Base-by-base conservation (phyloP, 352 stramenopile species). In the Pythium folliculosum region DNA sequence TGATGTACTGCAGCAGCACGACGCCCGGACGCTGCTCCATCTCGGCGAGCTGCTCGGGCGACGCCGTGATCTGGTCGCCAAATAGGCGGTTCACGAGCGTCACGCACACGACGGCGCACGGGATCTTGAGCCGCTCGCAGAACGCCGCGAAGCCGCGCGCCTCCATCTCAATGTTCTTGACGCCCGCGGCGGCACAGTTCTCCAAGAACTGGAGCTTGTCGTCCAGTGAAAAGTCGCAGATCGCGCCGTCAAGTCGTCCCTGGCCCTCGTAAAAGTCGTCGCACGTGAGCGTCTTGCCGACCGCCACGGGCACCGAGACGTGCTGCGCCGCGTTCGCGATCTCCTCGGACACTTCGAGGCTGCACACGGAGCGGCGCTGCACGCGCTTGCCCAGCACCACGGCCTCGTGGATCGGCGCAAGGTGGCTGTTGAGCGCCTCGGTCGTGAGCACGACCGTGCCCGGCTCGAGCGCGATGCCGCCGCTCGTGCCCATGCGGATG, bases 131-230 rank as follows among this genome's bases (percentile, higher is more conserved):
- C 69, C 86, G 86, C 73, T 91, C 78, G 64, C 84, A 91, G 64
- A 92, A 92, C 54, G 77, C 77, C 22, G 87, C 82, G 47, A 95
- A 91, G 61, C 77, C 65, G 14, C 79, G 76, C 27, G 78, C 86
- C 67, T 95, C 87, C 87, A 95, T 95, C 71, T 95, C 87, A 37
- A 95, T 95, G 78, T 95, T 95, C 60, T 82, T 80, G 38, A 93
- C 84, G 38, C 87, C 85, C 13, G 69, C 70, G 17, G 71, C 77
- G 5, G 81, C 73, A 27, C 80, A 77, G 37, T 71, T 76, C 43
- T 89, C 66, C 52, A 95, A 65, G 65, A 91, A 95, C 17, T 63
- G 65, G 63, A 92, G 80, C 70, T 93, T 92, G 70, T 95, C 83
- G 35, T 95, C 84, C 21, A 77, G 58, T 14, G 83, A 87, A 73